Evolutionary conservation across 139 green algal species (phyloP).

Genomic region (Haematococcus lacustris): DNA sequence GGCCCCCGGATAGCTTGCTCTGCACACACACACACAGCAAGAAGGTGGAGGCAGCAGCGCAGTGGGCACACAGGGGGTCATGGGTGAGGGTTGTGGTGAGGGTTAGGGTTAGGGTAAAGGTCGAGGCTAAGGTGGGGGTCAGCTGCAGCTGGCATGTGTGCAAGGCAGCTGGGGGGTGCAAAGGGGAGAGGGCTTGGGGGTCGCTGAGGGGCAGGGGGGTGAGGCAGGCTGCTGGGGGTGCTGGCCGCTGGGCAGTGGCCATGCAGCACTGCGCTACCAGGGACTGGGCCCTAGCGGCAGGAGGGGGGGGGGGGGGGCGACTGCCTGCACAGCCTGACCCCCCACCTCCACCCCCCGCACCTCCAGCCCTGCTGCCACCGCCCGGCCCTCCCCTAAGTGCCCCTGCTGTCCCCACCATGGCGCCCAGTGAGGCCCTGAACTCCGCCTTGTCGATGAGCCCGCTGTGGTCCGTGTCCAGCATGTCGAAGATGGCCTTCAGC

Average conservation of each 20-base stretch:
- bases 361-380: neutral
- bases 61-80: no score
- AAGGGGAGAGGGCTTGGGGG: no score
- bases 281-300: no score
- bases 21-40: neutral
- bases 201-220: no score
- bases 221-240: no score
- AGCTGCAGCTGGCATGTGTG: neutral
- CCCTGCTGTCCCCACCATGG: neutral
- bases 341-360: neutral
- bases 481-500: neutral
- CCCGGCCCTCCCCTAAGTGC: neutral
- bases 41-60: neutral
- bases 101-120: neutral
- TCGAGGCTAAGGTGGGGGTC: neutral
- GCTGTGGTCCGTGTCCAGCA: neutral
- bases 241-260: neutral
- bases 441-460: constrained; percentile 3
- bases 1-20: neutral
- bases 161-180: neutral
- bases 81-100: no score
- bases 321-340: neutral
- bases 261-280: neutral
- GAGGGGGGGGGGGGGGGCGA: no score
- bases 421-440: neutral